Evolutionary conservation across 140 eudicot genomes (phyloP).

Genomic region (Ambrosia hybrid): DNA sequence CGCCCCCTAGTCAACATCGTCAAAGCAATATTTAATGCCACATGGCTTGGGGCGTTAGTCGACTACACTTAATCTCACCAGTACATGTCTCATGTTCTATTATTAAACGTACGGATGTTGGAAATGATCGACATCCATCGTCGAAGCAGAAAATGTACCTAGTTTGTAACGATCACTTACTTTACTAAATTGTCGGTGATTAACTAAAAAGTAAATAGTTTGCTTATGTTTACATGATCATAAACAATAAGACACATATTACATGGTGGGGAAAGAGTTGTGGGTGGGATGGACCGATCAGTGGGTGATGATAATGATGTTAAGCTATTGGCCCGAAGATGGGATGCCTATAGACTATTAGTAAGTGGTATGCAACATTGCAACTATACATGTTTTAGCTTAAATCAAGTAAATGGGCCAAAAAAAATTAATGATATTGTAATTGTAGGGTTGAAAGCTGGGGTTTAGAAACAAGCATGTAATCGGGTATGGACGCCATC

Average conservation of each 20-base stretch:
- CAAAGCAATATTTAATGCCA: too few species aligned
- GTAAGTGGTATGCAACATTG: neutral
- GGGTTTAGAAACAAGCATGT: too few species aligned
- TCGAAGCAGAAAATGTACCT: too few species aligned
- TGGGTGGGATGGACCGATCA: constrained; percentile 18
- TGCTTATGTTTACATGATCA: neutral
- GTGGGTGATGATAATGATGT: neutral
- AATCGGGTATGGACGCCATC: too few species aligned
- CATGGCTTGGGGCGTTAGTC: too few species aligned
- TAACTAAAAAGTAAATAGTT: neutral
- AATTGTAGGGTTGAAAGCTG: too few species aligned
- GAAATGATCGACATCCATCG: neutral
- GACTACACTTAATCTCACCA: too few species aligned
- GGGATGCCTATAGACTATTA: neutral
- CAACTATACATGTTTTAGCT: neutral
- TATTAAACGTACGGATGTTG: too few species aligned
- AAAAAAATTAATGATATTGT: too few species aligned
- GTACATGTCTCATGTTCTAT: neutral
- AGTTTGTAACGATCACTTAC: neutral
- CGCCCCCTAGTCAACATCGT: too few species aligned
- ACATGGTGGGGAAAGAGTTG: neutral
- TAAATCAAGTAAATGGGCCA: neutral
- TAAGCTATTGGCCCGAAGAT: neutral
- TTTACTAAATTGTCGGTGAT: neutral
- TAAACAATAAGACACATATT: constrained; percentile 14